These are phyloP conservation scores for Parastagonospora avenae DNA, from an alignment of 2,329 filamentous ascomycete genomes.

Conservation along the genomic window DNA sequence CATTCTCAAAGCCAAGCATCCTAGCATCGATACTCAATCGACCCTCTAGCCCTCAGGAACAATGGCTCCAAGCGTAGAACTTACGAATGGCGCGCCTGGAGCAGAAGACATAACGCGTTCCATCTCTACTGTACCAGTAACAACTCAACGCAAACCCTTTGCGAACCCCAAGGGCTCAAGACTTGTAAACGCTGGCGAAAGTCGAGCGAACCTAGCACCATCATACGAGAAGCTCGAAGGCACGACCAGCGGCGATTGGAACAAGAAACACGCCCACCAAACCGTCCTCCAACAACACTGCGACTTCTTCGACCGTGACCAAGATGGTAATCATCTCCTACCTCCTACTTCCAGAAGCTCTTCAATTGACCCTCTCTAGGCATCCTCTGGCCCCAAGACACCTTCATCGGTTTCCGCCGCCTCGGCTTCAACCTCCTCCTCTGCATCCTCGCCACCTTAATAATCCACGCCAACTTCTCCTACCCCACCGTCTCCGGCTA, in stretches of 20 bases:
- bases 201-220: conserved; percentile 46
- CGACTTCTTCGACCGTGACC: conserved; percentile 59
- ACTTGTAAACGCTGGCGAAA: no score
- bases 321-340: conserved; percentile 49
- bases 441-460: conserved; percentile 49
- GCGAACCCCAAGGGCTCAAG: no score
- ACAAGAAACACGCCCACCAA: conserved; percentile 46
- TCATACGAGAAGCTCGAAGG: conserved; percentile 49
- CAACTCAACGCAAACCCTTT: no score
- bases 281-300: conserved; percentile 59
- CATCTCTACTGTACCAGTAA: no score
- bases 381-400: conserved; percentile 57
- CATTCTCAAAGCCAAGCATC: no score
- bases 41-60: no score
- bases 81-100: no score
- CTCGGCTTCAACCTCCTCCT: conserved; percentile 55
- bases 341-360: neutral
- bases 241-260: conserved; percentile 47
- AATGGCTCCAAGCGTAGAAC: no score
- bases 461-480: conserved; percentile 57
- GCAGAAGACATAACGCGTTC: no score
- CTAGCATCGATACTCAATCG: no score
- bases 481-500: conserved; percentile 53
- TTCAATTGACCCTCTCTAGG: neutral
- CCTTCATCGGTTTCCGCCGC: conserved; percentile 53